Percentiles rank a stretch among this genome's conserved stretches.
These are phyloP conservation scores for Dendrobium huoshanense DNA, from an alignment of 106 monocot species.

Conservation along the genomic window DNA sequence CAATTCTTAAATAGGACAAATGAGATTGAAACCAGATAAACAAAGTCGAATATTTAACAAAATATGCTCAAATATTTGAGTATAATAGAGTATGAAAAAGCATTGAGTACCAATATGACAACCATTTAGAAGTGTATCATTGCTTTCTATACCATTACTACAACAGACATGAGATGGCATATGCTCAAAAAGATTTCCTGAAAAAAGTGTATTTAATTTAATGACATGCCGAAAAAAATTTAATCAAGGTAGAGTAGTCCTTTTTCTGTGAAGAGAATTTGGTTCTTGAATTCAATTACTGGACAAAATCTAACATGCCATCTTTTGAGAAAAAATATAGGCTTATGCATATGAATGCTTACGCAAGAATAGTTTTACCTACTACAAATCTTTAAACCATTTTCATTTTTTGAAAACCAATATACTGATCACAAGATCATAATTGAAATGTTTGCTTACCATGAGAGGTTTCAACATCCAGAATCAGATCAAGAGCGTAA, in stretches of 20 bases:
- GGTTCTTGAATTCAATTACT: not conserved
- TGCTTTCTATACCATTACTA: not conserved
- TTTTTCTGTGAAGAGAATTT: not conserved
- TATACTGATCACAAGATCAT: not conserved
- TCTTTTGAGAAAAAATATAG: not conserved
- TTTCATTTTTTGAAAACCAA: not conserved
- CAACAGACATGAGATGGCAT: not conserved
- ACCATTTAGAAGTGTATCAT: not conserved
- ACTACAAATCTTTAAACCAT: not conserved
- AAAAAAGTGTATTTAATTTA: not conserved
- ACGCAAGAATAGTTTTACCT: not conserved
- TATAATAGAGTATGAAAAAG: not conserved
- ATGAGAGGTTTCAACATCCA: constrained; percentile 53
- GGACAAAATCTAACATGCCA: not conserved
- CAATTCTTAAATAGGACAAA: not conserved
- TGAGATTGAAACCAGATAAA: too few species aligned
- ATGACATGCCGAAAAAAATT: not conserved
- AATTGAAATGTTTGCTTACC: constrained; percentile 18
- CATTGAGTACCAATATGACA: not conserved
- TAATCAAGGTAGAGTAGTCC: not conserved
- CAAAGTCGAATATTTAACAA: too few species aligned
- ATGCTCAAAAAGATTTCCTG: not conserved
- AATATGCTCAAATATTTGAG: not conserved
- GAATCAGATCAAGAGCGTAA: constrained; percentile 55
- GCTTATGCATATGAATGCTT: not conserved